A percentile compares a stretch with the other conserved stretches of the same genome.
Conservation (phyloP, 257 asterid species). For the Nyctanthes arbortristis region DNA sequence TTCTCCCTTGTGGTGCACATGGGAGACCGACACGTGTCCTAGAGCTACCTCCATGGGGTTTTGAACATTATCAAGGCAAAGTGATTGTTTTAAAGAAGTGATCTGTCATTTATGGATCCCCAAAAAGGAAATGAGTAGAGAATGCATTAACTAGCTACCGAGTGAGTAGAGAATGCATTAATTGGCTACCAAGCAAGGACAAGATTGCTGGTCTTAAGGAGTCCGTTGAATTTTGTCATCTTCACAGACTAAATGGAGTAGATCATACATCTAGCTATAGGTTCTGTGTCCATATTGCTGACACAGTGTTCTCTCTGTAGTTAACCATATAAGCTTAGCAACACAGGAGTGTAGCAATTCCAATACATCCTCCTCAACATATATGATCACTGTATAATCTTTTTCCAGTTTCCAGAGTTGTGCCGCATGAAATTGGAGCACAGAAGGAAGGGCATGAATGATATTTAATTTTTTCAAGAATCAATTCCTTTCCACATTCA, state of each 20-base stretch:
- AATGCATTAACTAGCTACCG: conserved; percentile 11
- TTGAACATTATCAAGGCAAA: no score
- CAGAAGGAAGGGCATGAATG: conserved; percentile 8
- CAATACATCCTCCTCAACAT: background rate
- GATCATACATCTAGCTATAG: background rate
- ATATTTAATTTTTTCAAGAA: no score
- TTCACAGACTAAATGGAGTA: conserved; percentile 8
- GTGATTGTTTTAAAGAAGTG: background rate
- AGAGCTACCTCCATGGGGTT: no score
- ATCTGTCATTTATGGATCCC: conserved; percentile 5
- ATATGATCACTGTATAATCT: background rate
- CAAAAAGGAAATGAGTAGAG: conserved; percentile 15
- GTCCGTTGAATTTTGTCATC: background rate
- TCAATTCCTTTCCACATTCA: no score
- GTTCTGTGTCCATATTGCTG: background rate
- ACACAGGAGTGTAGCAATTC: background rate
- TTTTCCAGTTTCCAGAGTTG: conserved; percentile 5
- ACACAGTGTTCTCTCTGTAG: background rate
- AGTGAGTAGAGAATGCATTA: no score
- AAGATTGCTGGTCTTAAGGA: background rate
- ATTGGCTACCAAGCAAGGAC: no score
- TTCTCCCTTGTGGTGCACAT: no score
- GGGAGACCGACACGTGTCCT: no score
- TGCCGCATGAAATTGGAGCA: background rate
- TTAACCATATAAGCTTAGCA: background rate